Conservation (phyloP, 257 asterid genomes). For the Hygrophila difformis region DNA sequence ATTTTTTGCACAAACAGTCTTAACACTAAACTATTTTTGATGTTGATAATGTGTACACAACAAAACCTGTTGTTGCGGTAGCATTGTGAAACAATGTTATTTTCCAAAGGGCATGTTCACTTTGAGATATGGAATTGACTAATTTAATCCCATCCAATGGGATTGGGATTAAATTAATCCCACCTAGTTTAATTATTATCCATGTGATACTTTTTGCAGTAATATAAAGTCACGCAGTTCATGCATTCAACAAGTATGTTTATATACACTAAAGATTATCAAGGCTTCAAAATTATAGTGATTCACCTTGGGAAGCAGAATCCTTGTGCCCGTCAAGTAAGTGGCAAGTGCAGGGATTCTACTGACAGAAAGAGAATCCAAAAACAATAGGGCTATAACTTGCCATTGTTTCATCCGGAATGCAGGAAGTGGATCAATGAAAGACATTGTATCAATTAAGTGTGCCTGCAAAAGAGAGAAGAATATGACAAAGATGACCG, state of each 20-base stretch:
- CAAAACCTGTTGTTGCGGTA: too few relatives aligned
- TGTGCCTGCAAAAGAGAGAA: conserved; percentile 63
- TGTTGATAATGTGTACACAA: too few relatives aligned
- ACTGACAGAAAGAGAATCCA: conserved; percentile 83
- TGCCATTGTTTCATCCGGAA: conserved; percentile 89
- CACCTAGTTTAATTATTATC: neutral
- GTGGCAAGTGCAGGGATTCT: conserved; percentile 56
- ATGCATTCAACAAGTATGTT: neutral
- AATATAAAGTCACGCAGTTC: neutral
- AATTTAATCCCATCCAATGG: too few relatives aligned
- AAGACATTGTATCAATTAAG: conserved; percentile 77
- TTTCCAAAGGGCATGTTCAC: too few relatives aligned
- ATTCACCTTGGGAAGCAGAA: conserved; percentile 67
- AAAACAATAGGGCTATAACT: conserved; percentile 54
- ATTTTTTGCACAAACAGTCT: too few relatives aligned
- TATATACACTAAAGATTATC: conserved; percentile 9
- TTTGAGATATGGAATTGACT: too few relatives aligned
- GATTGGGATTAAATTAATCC: too few relatives aligned
- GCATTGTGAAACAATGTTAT: too few relatives aligned
- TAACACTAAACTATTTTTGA: too few relatives aligned
- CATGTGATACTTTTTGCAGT: neutral
- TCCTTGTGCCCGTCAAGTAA: conserved; percentile 47
- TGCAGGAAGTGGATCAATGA: conserved; percentile 72
- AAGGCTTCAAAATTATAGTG: conserved; percentile 8
- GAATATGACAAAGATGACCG: too few relatives aligned